These are phyloP conservation scores for Aspergillus tanneri DNA, from an alignment of 2,329 filamentous ascomycete genomes.

Conservation along the genomic window DNA sequence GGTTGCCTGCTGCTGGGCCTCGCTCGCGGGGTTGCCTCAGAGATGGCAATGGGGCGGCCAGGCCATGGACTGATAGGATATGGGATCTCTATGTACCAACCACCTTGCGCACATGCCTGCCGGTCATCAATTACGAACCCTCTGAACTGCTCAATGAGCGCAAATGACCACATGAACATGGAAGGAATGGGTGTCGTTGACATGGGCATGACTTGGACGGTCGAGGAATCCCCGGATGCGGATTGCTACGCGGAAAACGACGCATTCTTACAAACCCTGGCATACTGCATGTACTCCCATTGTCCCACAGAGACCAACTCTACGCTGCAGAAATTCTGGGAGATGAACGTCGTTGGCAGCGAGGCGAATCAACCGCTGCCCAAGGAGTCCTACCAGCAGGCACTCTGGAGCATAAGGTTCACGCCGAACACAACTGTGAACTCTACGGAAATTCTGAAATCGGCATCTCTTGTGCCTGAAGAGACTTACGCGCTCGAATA, in stretches of 20 bases:
- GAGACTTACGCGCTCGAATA: not conserved
- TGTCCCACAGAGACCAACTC: not conserved
- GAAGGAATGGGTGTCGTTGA: no score
- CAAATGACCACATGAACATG: not conserved
- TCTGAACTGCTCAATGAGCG: not conserved
- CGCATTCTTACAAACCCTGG: conserved; percentile 5
- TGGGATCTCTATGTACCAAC: conserved; percentile 5
- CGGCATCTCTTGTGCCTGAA: not conserved
- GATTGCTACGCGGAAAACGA: conserved; percentile 5
- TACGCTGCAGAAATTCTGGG: conserved; percentile 2
- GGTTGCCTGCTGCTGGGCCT: no score
- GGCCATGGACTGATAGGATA: conserved; percentile 2
- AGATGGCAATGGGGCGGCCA: no score
- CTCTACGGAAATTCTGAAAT: not conserved
- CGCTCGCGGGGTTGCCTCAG: no score
- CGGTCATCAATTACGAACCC: conserved; percentile 3
- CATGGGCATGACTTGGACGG: no score
- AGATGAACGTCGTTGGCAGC: conserved; percentile 1
- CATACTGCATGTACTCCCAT: conserved; percentile 4
- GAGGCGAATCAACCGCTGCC: not conserved
- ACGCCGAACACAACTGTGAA: not conserved
- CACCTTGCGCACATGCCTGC: conserved; percentile 1
- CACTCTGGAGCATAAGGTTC: not conserved
- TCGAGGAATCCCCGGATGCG: not conserved
- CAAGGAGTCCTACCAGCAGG: conserved; percentile 1